Evolutionary conservation across 768 basidiomycete species (phyloP).

Genomic region (Russula compacta): DNA sequence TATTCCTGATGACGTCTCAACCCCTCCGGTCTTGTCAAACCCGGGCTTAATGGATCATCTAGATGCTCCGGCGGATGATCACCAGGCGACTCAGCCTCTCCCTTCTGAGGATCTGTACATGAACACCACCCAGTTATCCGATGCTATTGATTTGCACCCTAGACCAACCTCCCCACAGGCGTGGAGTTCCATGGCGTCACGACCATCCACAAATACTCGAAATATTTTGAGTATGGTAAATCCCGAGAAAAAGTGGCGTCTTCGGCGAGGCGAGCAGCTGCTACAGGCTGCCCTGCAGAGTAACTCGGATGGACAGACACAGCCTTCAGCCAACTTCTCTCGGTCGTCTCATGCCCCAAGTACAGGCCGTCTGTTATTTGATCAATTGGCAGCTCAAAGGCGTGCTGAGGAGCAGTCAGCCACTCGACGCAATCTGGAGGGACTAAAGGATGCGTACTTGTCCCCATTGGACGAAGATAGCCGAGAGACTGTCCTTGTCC

Average conservation of each 20-base stretch:
- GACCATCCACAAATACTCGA: slow-evolving; percentile 23
- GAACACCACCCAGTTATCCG: not conserved
- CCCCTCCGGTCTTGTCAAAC: slow-evolving; percentile 12
- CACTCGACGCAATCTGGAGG: not conserved
- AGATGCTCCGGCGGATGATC: slow-evolving; percentile 3
- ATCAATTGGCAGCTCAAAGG: slow-evolving; percentile 1
- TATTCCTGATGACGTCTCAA: slow-evolving; percentile 7
- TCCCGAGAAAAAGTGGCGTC: slow-evolving; percentile 25
- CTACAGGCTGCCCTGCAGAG: not conserved
- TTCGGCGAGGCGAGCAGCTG: slow-evolving; percentile 7
- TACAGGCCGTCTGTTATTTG: slow-evolving; percentile 3
- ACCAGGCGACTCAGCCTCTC: slow-evolving; percentile 16
- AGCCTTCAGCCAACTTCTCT: slow-evolving; percentile 19
- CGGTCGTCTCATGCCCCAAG: slow-evolving; percentile 5
- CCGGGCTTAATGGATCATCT: not conserved
- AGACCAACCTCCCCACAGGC: not conserved
- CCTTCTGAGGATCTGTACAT: slow-evolving; percentile 3
- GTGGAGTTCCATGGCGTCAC: slow-evolving; percentile 1
- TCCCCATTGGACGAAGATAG: slow-evolving; percentile 12
- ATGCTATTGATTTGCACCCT: not conserved
- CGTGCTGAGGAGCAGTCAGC: not conserved
- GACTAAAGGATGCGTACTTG: not conserved
- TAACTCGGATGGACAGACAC: slow-evolving; percentile 21
- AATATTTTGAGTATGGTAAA: slow-evolving; percentile 29
- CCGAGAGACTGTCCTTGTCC: slow-evolving; percentile 39